These are phyloP conservation scores for Neurospora sp. DNA, from an alignment of 495 filamentous ascomycete species.

Conservation along the genomic window DNA sequence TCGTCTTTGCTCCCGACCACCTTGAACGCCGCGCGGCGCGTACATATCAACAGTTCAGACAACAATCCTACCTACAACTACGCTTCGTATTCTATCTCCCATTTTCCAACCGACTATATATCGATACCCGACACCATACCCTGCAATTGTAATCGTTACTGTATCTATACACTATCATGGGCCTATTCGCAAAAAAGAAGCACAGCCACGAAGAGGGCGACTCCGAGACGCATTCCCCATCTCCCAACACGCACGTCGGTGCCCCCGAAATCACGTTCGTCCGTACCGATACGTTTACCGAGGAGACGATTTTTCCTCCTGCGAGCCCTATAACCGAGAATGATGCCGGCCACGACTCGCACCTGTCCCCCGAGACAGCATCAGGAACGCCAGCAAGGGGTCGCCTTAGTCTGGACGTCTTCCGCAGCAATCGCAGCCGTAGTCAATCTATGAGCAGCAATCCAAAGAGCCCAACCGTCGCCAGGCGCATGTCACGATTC, in stretches of 20 bases:
- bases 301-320: constrained; percentile 67
- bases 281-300: constrained; percentile 67
- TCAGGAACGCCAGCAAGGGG: constrained; percentile 6
- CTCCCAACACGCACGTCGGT: constrained; percentile 18
- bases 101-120: not conserved
- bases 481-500: constrained; percentile 54
- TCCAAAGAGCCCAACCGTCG: constrained; percentile 23
- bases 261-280: constrained; percentile 74
- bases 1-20: not conserved
- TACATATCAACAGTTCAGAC: not conserved
- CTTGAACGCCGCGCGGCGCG: not conserved
- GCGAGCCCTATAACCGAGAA: constrained; percentile 28
- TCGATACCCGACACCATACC: not conserved
- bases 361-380: constrained; percentile 25
- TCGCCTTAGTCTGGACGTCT: constrained; percentile 20
- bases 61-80: not conserved
- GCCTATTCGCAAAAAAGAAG: constrained; percentile 57
- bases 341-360: constrained; percentile 14
- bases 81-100: not conserved
- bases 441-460: constrained; percentile 35
- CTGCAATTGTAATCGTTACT: not conserved
- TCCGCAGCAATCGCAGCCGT: constrained; percentile 37
- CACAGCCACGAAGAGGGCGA: constrained; percentile 39
- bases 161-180: not conserved
- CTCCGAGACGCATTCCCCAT: constrained; percentile 21